Base-by-base conservation (phyloP, 345 rosid genomes). In the Acer campestre region DNA sequence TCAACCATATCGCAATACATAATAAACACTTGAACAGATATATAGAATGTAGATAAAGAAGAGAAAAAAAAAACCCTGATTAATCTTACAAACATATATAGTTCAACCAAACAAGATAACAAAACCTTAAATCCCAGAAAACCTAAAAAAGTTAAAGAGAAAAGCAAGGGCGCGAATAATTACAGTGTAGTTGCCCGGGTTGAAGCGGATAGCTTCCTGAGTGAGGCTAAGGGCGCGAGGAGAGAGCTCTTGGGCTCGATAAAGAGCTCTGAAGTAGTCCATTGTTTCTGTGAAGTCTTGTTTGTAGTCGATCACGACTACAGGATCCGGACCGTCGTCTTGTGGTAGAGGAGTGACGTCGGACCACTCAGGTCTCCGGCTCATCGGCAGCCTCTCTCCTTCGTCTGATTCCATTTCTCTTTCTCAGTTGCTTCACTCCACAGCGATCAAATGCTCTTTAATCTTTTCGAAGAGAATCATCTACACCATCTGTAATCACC, bases 111-210 rank as follows among this genome's bases (percentile, higher is more conserved):
- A 2, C 7, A 0, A 44, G 1, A 18, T 35, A 17, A 38, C 69
- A 67, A 23, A 48, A 7, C 73, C 25, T 35, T 27, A 35, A 27
- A 6, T 16, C 6, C 12, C 2, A 42, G 6, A 23, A 72, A 31
- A 11, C 3, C 25, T 59, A 59, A 61, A 35, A 18, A 6, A n/a
- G 22, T 5, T 13, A 67, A 68, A 6, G 63, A 75, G 1, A 29
- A 68, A 73, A 18, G 4, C 72, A 44, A 51, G 6, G 38, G 38
- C 38, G 5, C 5, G 38, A 25, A 35, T 11, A 17, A 12, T 77
- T 89, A 96, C 98, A 20, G 97, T 96, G 91, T 96, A 96, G 79
- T 96, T 96, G 7, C 91, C 95, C 59, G 98, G 90, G 81, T 94
- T 96, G 53, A 83, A 38, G 35, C 70, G 81, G 79, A 96, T 91